A percentile compares a stretch with the other conserved stretches of the same genome.
Evolutionary conservation across 176 grass and related monocot species (phyloP).

Genomic region (Paspalum notatum): DNA sequence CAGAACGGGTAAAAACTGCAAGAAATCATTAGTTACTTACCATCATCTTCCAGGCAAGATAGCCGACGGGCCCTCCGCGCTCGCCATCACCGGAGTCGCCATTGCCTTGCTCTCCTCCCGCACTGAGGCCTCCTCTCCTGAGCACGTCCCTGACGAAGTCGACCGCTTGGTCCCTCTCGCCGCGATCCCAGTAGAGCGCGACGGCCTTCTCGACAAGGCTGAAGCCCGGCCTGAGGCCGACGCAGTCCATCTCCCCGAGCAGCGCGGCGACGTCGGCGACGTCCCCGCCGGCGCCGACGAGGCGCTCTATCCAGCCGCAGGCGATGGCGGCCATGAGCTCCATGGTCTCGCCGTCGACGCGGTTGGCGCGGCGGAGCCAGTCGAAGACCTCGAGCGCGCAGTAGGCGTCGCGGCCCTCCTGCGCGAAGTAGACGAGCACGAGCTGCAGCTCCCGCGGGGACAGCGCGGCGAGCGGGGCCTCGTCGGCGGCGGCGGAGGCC

Average conservation of each 20-base stretch:
- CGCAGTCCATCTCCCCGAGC: slow-evolving; percentile 97
- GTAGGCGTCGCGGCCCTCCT: slow-evolving; percentile 95
- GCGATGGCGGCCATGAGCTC: slow-evolving; percentile 96
- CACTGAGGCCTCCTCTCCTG: slow-evolving; percentile 61
- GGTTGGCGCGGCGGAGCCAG: slow-evolving; percentile 92
- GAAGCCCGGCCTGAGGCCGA: slow-evolving; percentile 82
- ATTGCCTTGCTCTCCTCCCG: slow-evolving; percentile 45
- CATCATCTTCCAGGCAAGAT: slow-evolving; percentile 96
- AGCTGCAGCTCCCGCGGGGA: slow-evolving; percentile 87
- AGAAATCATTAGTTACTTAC: slow-evolving; percentile 41
- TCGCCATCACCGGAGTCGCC: slow-evolving; percentile 33
- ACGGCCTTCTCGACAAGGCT: slow-evolving; percentile 97
- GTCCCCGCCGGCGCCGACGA: slow-evolving; percentile 62
- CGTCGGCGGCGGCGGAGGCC: slow-evolving; percentile 55
- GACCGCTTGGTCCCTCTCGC: slow-evolving; percentile 63
- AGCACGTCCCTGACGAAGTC: slow-evolving; percentile 90
- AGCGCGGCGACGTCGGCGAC: slow-evolving; percentile 71
- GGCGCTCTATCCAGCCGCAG: slow-evolving; percentile 90
- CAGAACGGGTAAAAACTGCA: background rate
- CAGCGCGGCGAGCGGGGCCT: slow-evolving; percentile 64
- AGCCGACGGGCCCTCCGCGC: slow-evolving; percentile 73
- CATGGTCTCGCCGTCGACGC: slow-evolving; percentile 96
- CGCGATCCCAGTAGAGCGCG: slow-evolving; percentile 87
- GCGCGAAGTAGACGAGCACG: slow-evolving; percentile 92
- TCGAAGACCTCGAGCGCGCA: slow-evolving; percentile 98